Base-by-base conservation (phyloP, 1,139 yeast species). In the Geotrichum carabidarum region DNA sequence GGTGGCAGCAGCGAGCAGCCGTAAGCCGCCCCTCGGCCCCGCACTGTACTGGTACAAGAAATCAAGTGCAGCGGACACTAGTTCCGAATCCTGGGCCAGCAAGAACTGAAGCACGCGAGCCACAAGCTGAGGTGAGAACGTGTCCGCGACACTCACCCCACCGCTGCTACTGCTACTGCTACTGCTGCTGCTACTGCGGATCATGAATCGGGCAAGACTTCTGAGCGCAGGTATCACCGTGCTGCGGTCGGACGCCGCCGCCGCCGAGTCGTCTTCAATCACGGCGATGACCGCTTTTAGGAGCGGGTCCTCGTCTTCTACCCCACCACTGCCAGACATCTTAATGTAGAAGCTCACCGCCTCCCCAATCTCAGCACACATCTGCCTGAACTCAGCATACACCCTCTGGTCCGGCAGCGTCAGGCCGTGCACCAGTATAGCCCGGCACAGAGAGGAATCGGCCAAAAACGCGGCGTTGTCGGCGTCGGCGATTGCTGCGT, bases 391-490 rank as follows among this genome's bases (percentile, higher is more conserved):
- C 68, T 93, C 99, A 50, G 78, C 61, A 48, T 80, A 68, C 57
- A 67, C 42, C 74, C 70, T 54, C 60, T 60, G 18, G 22, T 67
- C 63, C n/a, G 76, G 71, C 40, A 72, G 62, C 50, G 69, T 67
- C 50, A 84, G 72, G 49, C 82, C 79, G 54, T 73, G 71, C 57
- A 80, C 72, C n/a, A 83, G 75, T 18, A 73, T 63, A 15, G 57
- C 62, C 14, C 61, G 61, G 46, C 68, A 62, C 17, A 59, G 57
- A 1, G 64, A 72, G 53, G 78, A 74, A 60, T 81, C 78, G 0
- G 94, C 86, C 58, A 93, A 72, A 70, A 84, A 78, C 67, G 86
- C 91, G 44, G 95, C 95, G 63, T 89, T 87, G 44, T 79, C 84
- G 14, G 87, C 79, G 65, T 89, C 96, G 27, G 27, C 27, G 66